Evolutionary conservation across 2,329 filamentous ascomycete species (phyloP), one percentile per base, ranked within the genome.

Genomic region (Aureobasidium mangrovei): DNA sequence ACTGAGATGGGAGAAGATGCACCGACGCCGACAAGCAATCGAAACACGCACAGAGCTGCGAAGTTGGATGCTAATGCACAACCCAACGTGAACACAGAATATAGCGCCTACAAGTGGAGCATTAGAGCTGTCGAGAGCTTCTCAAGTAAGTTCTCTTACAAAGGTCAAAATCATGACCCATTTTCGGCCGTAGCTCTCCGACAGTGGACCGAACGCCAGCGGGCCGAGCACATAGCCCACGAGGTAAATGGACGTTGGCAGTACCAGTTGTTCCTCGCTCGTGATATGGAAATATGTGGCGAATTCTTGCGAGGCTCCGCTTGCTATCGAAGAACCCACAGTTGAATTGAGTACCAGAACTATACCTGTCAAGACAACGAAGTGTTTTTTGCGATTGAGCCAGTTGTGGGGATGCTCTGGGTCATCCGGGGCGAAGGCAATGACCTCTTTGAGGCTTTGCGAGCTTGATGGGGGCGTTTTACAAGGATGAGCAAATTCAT

Each of bases 341-440:
- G 84, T 86, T 28, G 78, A 82, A 65, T 88, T 88, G 64, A 85
- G 72, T 41, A 86, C 82, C 52, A 77, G 74, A 58, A 78, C 64
- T 69, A 82, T 80, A 1, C 77, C 76, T 0, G 78, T 73, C 28
- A 79, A 62, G 2, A 84, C 63, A 4, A 86, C 74, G 36, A 72
- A 69, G 1, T 68, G 59, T 63, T 86, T 86, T 46, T 58, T 59
- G 18, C 46, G 29, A 26, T 10, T 43, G 1, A 55, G 47, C 59
- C 59, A 62, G 49, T 61, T 60, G 45, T 59, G 57, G 28, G 59
- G 58, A 56, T 59, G 57, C 12, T 55, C 60, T n/a, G 52, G 54
- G 40, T 61, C 60, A 67, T 64, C 65, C 31, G 68, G 62, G 39
- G 63, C 63, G 59, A 74, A 74, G 3, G 65, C 62, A 18, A 74